Evolutionary conservation across 2,329 filamentous ascomycete genomes (phyloP).

Genomic region (Fusarium staphyleae): DNA sequence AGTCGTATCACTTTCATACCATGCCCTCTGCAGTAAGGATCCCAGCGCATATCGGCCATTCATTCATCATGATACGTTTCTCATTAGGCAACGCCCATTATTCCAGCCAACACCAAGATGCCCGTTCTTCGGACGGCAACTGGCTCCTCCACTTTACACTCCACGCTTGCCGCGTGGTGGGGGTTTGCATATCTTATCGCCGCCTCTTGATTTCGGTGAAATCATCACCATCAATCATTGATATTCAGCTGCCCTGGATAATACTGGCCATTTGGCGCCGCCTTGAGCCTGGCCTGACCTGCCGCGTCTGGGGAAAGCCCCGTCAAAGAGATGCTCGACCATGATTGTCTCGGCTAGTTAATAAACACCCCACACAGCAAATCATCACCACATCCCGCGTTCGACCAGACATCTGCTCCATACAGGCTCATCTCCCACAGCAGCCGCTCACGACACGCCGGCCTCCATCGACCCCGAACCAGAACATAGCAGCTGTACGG

Average conservation of each 20-base stretch:
- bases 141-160: slow-evolving; percentile 28
- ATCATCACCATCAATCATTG: slow-evolving; percentile 32
- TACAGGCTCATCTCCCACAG: slow-evolving; percentile 7
- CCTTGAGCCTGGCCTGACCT: slow-evolving; percentile 23
- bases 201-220: slow-evolving; percentile 21
- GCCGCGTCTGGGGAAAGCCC: slow-evolving; percentile 1
- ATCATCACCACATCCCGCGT: slow-evolving; percentile 16
- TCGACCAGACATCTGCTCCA: slow-evolving; percentile 6
- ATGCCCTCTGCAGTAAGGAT: slow-evolving; percentile 28
- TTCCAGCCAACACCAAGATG: slow-evolving; percentile 32
- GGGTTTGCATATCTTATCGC: slow-evolving; percentile 32
- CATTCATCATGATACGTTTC: slow-evolving; percentile 27
- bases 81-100: slow-evolving; percentile 37
- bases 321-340: background rate
- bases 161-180: slow-evolving; percentile 31
- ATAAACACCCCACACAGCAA: slow-evolving; percentile 16
- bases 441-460: slow-evolving; percentile 4
- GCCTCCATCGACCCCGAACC: slow-evolving; percentile 13
- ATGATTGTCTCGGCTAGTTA: slow-evolving; percentile 11
- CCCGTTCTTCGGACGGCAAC: slow-evolving; percentile 9
- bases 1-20: slow-evolving; percentile 8
- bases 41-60: slow-evolving; percentile 23
- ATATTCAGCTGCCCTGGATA: slow-evolving; percentile 1
- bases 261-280: slow-evolving; percentile 2
- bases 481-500: background rate